Percentiles rank a stretch among this genome's conserved stretches.
Conservation (phyloP, 768 basidiomycete genomes). For the Hysterangium stoloniferum region DNA sequence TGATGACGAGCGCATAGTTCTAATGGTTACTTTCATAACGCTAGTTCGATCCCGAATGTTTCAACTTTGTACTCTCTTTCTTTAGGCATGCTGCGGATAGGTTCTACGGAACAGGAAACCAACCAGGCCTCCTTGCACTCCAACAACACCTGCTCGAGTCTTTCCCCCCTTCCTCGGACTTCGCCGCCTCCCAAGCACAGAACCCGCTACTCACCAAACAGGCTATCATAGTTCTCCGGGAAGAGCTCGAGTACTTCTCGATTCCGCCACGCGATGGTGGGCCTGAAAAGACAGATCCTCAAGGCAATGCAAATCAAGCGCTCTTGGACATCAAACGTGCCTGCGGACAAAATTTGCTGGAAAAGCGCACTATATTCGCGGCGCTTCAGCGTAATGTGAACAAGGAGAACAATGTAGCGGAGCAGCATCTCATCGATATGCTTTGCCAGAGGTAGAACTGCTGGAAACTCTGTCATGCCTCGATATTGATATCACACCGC, state of each 20-base stretch:
- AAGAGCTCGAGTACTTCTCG: conserved; percentile 97
- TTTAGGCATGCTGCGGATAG: conserved; percentile 80
- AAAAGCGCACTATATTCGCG: conserved; percentile 90
- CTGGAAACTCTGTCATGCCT: not conserved
- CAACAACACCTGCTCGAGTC: conserved; percentile 75
- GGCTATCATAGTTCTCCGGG: conserved; percentile 95
- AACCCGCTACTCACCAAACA: conserved; percentile 94
- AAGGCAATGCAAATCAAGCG: conserved; percentile 71
- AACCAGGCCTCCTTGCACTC: conserved; percentile 67
- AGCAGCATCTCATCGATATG: conserved; percentile 99
- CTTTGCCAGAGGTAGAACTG: conserved; percentile 91
- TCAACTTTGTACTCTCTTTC: conserved; percentile 88
- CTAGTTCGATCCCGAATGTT: conserved; percentile 96
- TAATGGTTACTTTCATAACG: not conserved
- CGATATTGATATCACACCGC: not conserved
- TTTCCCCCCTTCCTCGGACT: conserved; percentile 35
- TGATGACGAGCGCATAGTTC: not conserved
- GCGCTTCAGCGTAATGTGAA: conserved; percentile 98
- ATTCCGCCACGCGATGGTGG: conserved; percentile 77
- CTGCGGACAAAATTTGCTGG: conserved; percentile 83
- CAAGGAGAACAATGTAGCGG: conserved; percentile 97
- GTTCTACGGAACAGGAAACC: conserved; percentile 80
- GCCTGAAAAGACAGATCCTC: conserved; percentile 57
- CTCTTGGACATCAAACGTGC: conserved; percentile 76
- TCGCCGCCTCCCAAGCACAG: conserved; percentile 59